Evolutionary conservation across 352 stramenopile species (phyloP).

Genomic region (Pythium plurisporium): DNA sequence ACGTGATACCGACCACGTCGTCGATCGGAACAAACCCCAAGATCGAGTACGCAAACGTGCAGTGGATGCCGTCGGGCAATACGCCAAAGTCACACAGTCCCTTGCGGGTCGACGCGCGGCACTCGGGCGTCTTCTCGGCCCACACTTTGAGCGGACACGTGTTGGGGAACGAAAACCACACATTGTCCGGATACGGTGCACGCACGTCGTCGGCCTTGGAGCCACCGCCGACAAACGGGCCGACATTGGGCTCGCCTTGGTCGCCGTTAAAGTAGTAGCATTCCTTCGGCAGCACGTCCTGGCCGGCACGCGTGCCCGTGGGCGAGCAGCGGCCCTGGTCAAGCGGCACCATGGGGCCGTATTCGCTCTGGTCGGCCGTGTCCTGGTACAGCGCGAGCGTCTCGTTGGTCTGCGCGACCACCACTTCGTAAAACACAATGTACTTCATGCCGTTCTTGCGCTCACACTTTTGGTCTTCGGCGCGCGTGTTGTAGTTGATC

Average conservation of each 20-base stretch:
- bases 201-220: slow-evolving; percentile 21
- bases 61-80: slow-evolving; percentile 58
- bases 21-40: slow-evolving; percentile 74
- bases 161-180: slow-evolving; percentile 37
- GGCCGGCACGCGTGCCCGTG: slow-evolving; percentile 20
- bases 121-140: slow-evolving; percentile 36
- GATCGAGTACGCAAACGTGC: slow-evolving; percentile 77
- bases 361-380: slow-evolving; percentile 40
- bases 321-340: slow-evolving; percentile 62
- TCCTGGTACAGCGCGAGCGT: slow-evolving; percentile 60
- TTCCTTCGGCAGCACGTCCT: slow-evolving; percentile 34
- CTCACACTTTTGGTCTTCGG: slow-evolving; percentile 42
- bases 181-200: slow-evolving; percentile 26
- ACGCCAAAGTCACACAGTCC: slow-evolving; percentile 53
- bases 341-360: slow-evolving; percentile 65
- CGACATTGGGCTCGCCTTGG: slow-evolving; percentile 33
- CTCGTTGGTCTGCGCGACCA: slow-evolving; percentile 74
- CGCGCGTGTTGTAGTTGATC: slow-evolving; percentile 74
- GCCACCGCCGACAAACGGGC: slow-evolving; percentile 51
- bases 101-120: slow-evolving; percentile 44
- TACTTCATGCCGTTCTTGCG: slow-evolving; percentile 82
- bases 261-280: slow-evolving; percentile 69
- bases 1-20: slow-evolving; percentile 73
- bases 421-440: slow-evolving; percentile 81
- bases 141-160: slow-evolving; percentile 39